A percentile compares a stretch with the other conserved stretches of the same genome.
Evolutionary conservation across 306 rosid species (phyloP).

Genomic region (Prosopis cineraria): DNA sequence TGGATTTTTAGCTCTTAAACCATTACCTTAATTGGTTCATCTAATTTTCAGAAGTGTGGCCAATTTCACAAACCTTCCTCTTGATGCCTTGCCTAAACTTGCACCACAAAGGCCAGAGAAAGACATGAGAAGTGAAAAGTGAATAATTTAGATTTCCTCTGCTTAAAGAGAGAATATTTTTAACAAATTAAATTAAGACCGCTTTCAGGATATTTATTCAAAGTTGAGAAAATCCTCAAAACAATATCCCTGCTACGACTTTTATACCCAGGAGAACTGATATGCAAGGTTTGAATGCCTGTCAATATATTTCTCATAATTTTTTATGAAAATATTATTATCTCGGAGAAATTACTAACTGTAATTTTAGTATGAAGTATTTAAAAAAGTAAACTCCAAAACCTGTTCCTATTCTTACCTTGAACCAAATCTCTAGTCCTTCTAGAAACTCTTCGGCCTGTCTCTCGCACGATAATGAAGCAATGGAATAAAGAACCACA

Average conservation of each 20-base stretch:
- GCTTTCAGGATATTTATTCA: not conserved
- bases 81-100: constrained; percentile 56
- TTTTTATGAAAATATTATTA: not conserved
- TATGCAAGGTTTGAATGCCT: not conserved
- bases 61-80: constrained; percentile 40
- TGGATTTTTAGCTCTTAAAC: too few species aligned
- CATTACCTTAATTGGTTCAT: too few species aligned
- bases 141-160: too few species aligned
- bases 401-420: not conserved
- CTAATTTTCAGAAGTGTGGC: too few species aligned
- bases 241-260: not conserved
- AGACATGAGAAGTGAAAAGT: too few species aligned
- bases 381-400: too few species aligned
- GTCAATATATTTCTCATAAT: not conserved
- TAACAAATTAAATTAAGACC: too few species aligned
- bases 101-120: constrained; percentile 49
- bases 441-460: constrained; percentile 59
- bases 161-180: not conserved
- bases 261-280: not conserved
- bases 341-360: too few species aligned
- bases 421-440: constrained; percentile 57
- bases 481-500: constrained; percentile 64
- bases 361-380: too few species aligned
- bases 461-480: constrained; percentile 46
- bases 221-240: not conserved